A percentile compares a stretch with the other conserved stretches of the same genome.
Evolutionary conservation across 179 eudicot genomes (phyloP).

Genomic region (Silene vulgaris): DNA sequence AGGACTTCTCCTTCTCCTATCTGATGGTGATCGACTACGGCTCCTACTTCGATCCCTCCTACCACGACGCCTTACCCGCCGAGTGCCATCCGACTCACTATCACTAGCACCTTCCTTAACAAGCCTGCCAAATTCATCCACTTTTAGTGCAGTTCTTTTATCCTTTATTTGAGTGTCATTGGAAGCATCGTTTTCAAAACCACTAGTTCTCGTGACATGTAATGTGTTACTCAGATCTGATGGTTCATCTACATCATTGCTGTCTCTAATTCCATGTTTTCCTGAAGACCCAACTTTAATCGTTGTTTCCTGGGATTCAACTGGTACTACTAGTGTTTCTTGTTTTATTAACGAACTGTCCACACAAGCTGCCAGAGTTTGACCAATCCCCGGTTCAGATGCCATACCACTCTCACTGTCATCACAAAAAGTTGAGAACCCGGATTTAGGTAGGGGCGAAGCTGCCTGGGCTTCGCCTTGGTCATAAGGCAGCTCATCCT

Average conservation of each 20-base stretch:
- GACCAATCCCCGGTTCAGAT: slow-evolving; percentile 24
- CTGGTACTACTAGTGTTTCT: slow-evolving; percentile 24
- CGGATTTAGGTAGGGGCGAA: slow-evolving; percentile 27
- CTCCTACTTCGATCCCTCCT: slow-evolving; percentile 64
- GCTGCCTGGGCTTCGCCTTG: slow-evolving; percentile 30
- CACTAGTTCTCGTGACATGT: slow-evolving; percentile 23
- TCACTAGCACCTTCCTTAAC: slow-evolving; percentile 62
- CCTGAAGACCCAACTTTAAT: slow-evolving; percentile 16
- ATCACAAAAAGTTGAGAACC: slow-evolving; percentile 21
- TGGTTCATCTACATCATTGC: slow-evolving; percentile 27
- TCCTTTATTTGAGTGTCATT: slow-evolving; percentile 34
- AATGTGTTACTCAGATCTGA: slow-evolving; percentile 19
- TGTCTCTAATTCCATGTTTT: slow-evolving; percentile 27
- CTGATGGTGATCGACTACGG: slow-evolving; percentile 66
- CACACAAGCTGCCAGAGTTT: slow-evolving; percentile 23
- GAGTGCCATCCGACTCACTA: slow-evolving; percentile 67
- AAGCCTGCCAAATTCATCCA: slow-evolving; percentile 89
- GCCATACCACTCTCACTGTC: slow-evolving; percentile 23
- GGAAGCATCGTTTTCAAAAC: slow-evolving; percentile 26
- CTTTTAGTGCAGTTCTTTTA: slow-evolving; percentile 35
- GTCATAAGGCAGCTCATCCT: slow-evolving; percentile 36
- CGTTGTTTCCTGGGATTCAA: slow-evolving; percentile 20
- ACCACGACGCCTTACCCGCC: slow-evolving; percentile 38
- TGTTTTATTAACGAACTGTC: slow-evolving; percentile 25
- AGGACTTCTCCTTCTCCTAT: slow-evolving; percentile 63